Evolutionary conservation across 1,139 yeast species (phyloP).

Genomic region (Diutina sp.): DNA sequence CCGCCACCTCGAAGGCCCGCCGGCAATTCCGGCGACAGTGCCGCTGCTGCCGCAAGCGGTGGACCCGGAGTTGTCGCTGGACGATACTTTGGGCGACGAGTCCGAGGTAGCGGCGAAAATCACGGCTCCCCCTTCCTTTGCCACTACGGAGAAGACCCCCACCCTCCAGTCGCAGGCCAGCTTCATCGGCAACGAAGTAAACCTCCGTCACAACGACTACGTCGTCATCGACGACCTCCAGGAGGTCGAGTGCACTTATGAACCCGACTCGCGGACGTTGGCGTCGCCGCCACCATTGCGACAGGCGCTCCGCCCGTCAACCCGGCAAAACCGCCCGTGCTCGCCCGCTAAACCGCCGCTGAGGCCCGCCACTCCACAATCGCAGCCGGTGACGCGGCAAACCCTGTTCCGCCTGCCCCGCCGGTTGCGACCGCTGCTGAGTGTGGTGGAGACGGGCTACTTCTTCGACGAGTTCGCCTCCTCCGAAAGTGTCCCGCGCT

Average conservation of each 20-base stretch:
- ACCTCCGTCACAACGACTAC: not conserved
- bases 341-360: not conserved
- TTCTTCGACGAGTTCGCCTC: not conserved
- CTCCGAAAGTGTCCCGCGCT: slow-evolving; percentile 20
- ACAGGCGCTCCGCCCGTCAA: not conserved
- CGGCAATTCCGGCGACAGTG: not conserved
- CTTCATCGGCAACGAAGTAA: not conserved
- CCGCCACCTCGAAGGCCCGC: not conserved
- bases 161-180: not conserved
- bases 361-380: not conserved
- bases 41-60: not conserved
- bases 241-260: slow-evolving; percentile 1
- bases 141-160: not conserved
- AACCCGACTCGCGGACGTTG: not conserved
- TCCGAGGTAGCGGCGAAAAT: not conserved
- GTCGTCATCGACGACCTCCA: not conserved
- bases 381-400: not conserved
- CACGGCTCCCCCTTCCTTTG: not conserved
- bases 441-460: not conserved
- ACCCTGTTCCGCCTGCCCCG: slow-evolving; percentile 2
- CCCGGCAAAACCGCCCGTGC: not conserved
- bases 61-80: not conserved
- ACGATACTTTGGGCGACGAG: not conserved
- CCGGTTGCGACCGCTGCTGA: not conserved
- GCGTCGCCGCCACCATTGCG: not conserved